phyloP scores from a whole-genome alignment of 108 stramenopile species.

The Pseudonitzschia multiseries region DNA sequence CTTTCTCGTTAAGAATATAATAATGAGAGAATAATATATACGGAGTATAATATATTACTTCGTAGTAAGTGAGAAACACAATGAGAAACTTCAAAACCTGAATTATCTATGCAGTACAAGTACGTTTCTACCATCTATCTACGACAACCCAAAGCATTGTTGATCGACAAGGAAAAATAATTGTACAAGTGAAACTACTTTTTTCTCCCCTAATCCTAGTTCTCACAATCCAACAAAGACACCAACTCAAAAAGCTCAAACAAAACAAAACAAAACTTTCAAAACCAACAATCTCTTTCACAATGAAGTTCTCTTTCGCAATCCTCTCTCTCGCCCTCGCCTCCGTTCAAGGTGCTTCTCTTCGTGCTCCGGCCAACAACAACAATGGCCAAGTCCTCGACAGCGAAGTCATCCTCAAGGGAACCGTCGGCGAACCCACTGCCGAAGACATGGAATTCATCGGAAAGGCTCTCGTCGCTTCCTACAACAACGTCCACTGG shows the following conservation, averaged over 20 bases:
- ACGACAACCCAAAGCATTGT: background rate
- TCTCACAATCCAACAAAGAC: conserved; percentile 4
- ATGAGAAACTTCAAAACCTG: background rate
- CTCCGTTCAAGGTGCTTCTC: background rate
- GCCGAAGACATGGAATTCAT: conserved; percentile 21
- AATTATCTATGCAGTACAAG: background rate
- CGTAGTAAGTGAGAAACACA: background rate
- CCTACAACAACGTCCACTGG: conserved; percentile 21
- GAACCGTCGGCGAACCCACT: conserved; percentile 5
- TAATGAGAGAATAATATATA: too few species aligned
- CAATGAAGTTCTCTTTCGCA: conserved; percentile 16
- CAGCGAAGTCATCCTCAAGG: conserved; percentile 10
- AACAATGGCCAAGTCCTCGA: background rate
- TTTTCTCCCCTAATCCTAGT: background rate
- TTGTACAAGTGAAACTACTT: background rate
- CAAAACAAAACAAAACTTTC: background rate
- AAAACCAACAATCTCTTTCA: background rate
- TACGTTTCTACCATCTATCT: background rate
- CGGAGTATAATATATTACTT: too few species aligned
- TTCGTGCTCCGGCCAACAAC: background rate
- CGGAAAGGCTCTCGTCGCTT: conserved; percentile 18
- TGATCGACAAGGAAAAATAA: background rate
- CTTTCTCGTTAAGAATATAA: too few species aligned
- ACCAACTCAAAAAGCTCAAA: background rate
- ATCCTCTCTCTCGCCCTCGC: conserved; percentile 1